These are phyloP conservation scores for Boletus reticuloceps DNA, from an alignment of 768 basidiomycete species.

Conservation along the genomic window DNA sequence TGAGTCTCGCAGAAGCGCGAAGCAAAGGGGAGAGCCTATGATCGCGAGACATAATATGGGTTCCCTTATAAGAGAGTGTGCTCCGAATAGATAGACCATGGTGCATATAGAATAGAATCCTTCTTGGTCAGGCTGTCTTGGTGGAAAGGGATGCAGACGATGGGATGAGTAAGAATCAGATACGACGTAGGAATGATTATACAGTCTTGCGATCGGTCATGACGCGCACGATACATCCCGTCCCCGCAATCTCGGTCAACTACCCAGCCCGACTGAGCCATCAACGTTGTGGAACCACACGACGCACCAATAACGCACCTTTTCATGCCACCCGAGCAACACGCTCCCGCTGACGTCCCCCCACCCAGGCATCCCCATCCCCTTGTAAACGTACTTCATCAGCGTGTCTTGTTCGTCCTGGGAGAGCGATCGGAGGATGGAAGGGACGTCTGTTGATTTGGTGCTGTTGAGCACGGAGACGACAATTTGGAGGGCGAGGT, in stretches of 20 bases:
- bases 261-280: conserved; percentile 29
- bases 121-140: neutral
- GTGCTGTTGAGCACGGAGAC: conserved; percentile 93
- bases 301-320: conserved; percentile 54
- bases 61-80: neutral
- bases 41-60: neutral
- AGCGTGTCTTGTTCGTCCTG: conserved; percentile 82
- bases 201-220: conserved; percentile 67
- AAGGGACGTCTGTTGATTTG: conserved; percentile 81
- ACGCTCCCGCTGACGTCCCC: conserved; percentile 66
- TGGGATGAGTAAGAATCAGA: neutral
- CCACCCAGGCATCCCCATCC: conserved; percentile 70
- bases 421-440: conserved; percentile 68
- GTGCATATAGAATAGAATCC: conserved; percentile 1
- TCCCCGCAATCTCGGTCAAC: conserved; percentile 92
- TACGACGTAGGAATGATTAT: conserved; percentile 27
- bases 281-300: neutral
- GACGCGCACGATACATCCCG: conserved; percentile 90
- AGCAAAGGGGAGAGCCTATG: conserved; percentile 12
- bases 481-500: conserved; percentile 73
- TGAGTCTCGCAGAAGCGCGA: conserved; percentile 60
- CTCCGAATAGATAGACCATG: neutral
- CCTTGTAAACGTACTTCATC: conserved; percentile 99
- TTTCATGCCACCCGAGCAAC: conserved; percentile 88
- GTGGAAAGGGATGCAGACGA: too few relatives aligned